Evolutionary conservation across 768 basidiomycete genomes (phyloP), one percentile per base, ranked within the genome.

Genomic region (Tricholoma sp.): DNA sequence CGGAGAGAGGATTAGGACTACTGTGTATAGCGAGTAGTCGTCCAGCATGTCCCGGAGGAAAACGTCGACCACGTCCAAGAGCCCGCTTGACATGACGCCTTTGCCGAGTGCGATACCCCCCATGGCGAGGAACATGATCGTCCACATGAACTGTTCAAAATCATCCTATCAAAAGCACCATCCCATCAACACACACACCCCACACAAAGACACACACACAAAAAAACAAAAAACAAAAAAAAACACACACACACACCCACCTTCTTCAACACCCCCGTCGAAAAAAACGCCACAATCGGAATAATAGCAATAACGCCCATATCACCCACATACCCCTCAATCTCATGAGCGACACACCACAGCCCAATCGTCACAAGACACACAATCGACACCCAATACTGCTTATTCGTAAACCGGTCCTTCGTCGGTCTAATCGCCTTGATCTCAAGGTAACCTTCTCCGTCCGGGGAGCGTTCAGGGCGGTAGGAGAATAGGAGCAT

Each of bases 231-330:
- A 63, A 35, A 56, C 54, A 31, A 29, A 35, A 18, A 22, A 10
- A 35, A 18, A 34, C 6, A 24, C 6, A 11, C 22, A n/a, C n/a
- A n/a, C 45, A 46, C 41, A 52, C 62, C 29, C 57, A 91, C 94
- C 88, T 98, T 98, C 65, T 94, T 93, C 49, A 99, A 74, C 5
- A 98, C 85, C 0, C 93, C 92, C 0, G 94, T 91, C 5, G 90
- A 89, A 71, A 98, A 99, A 76, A 99, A 98, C 1, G 89, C 88
- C 5, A 98, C 79, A 46, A 98, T 80, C 0, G 96, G 97, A 46
- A 99, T 79, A 62, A 98, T 85, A 2, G 96, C 95, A 61, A 99
- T 94, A 64, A 98, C 81, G 29, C 97, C 97, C 95, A 98, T 99
- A 69, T 98, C 94, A 1, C 97, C 97, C 3, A 98, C 79, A 49